Evolutionary conservation across 352 stramenopile species (phyloP).

Genomic region (Pythium monospermum): DNA sequence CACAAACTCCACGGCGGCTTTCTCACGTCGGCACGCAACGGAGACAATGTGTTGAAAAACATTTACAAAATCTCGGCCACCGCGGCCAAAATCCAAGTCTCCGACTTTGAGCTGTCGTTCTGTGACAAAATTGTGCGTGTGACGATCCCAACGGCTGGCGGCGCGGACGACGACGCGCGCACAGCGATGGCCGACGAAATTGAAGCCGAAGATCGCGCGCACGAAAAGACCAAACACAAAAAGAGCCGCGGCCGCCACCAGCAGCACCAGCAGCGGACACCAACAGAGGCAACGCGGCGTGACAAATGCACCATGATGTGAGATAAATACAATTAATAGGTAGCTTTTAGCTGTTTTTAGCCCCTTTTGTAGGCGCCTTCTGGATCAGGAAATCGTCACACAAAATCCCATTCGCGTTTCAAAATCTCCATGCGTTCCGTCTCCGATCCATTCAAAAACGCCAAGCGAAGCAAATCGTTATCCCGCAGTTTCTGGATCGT

Average conservation of each 20-base stretch:
- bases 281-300: no score
- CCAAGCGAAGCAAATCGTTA: slow-evolving; percentile 48
- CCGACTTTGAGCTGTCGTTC: slow-evolving; percentile 78
- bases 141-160: slow-evolving; percentile 29
- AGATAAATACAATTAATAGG: slow-evolving; percentile 3
- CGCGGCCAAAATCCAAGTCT: slow-evolving; percentile 65
- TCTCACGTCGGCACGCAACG: slow-evolving; percentile 76
- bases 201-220: slow-evolving; percentile 64
- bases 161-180: slow-evolving; percentile 35
- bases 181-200: slow-evolving; percentile 73
- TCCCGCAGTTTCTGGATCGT: slow-evolving; percentile 40
- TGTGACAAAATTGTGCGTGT: slow-evolving; percentile 64
- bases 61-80: slow-evolving; percentile 73
- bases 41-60: slow-evolving; percentile 76
- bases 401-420: slow-evolving; percentile 45
- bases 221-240: slow-evolving; percentile 44
- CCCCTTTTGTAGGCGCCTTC: no score
- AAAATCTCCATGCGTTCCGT: slow-evolving; percentile 42
- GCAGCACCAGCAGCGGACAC: not conserved
- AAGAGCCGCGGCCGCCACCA: not conserved
- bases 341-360: not conserved
- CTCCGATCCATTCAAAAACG: slow-evolving; percentile 54
- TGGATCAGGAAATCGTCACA: no score
- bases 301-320: slow-evolving; percentile 33
- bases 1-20: slow-evolving; percentile 67